Conservation (phyloP, 176 grass and related monocot species). For the Carex pumila region DNA sequence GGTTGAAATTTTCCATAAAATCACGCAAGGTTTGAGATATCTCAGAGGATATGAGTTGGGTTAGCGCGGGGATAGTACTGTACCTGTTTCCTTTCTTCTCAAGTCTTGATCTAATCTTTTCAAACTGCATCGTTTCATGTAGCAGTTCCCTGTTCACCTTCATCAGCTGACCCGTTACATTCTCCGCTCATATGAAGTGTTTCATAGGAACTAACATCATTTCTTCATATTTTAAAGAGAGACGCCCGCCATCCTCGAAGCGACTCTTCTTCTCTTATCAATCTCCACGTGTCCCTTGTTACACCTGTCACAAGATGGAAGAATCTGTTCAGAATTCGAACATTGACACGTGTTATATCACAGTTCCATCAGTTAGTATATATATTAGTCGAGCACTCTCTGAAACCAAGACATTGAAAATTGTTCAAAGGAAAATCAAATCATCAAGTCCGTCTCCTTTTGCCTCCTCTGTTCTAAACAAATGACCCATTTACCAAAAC, state of each 20-base stretch:
- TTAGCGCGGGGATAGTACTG: not conserved
- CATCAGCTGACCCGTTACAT: not conserved
- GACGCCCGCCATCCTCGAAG: conserved; percentile 18
- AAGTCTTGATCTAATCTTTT: not conserved
- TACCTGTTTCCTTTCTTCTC: not conserved
- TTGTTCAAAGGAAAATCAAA: not conserved
- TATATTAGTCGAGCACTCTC: not conserved
- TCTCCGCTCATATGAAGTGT: not conserved
- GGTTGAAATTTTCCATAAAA: too few relatives aligned
- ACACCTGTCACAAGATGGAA: conserved; percentile 32
- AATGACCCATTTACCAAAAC: conserved; percentile 7
- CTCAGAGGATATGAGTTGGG: not conserved
- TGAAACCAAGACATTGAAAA: not conserved
- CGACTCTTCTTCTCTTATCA: not conserved
- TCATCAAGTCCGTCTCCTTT: not conserved
- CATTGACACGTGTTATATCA: not conserved
- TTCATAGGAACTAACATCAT: not conserved
- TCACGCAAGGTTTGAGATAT: too few relatives aligned
- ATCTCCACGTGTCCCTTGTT: conserved; percentile 9
- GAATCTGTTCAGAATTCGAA: not conserved
- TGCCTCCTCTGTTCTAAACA: not conserved
- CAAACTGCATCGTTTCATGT: not conserved
- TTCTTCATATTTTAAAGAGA: not conserved
- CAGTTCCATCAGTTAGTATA: not conserved
- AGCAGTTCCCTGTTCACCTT: not conserved